Evolutionary conservation across 108 stramenopile genomes (phyloP), one percentile per base, ranked within the genome.

Genomic region (Cyclotella distinguenda): DNA sequence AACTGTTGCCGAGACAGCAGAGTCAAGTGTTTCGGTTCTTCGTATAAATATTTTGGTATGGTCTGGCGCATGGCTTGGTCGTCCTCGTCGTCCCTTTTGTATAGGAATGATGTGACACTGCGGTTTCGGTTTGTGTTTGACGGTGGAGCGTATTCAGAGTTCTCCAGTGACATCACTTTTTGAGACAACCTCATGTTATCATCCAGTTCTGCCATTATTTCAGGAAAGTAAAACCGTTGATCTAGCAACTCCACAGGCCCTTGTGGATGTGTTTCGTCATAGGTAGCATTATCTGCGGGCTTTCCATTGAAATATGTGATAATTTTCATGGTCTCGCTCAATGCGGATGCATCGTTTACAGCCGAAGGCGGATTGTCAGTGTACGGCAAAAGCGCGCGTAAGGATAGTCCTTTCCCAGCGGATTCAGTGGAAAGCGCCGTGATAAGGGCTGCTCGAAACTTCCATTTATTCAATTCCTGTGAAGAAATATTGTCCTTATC

Each of bases 221-320:
- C 91, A 6, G 91, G 91, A 59, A 93, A 93, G 11, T 60, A 67
- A 69, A 93, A 93, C 11, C 51, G 36, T 19, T 56, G 79, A 47
- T 65, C 49, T 36, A 60, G 70, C 35, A 58, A n/a, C 68, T 13
- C 58, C 38, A 3, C 16, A 16, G 6, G 60, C 35, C 10, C 36
- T 26, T 1, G 54, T 36, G 19, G 54, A 38, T 28, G 23, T 15
- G 26, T 58, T 47, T 61, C 45, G 18, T 32, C 40, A 13, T 50
- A 64, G 9, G 19, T 27, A 28, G 50, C 8, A 25, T n/a, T 25
- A 21, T 46, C 38, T 1, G 54, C 61, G 13, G 90, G 90, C 18
- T 78, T 70, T 42, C 91, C 91, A 66, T 93, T 88, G 66, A 93
- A 93, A 61, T 93, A 81, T 16, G 88, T 46, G 4, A 89, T 78